phyloP scores from a whole-genome alignment of 2,329 filamentous ascomycete species.

The Aspergillus oerlinghausenensis region DNA sequence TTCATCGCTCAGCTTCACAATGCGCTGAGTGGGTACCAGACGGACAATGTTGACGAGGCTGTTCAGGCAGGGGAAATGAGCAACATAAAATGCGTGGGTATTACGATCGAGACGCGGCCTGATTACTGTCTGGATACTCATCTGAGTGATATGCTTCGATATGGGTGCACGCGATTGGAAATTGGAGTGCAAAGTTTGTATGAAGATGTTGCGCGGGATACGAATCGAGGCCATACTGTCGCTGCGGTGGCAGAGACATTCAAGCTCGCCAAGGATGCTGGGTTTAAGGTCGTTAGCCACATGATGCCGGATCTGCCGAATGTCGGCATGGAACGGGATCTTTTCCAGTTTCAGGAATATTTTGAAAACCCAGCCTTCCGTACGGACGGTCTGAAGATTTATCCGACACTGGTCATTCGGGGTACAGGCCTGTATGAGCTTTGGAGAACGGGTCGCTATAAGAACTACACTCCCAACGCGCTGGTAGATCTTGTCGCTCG shows the following conservation, averaged over 20 bases:
- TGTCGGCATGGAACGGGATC: slow-evolving; percentile 94
- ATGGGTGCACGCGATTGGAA: slow-evolving; percentile 91
- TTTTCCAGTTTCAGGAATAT: slow-evolving; percentile 96
- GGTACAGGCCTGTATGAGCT: slow-evolving; percentile 95
- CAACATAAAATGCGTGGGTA: slow-evolving; percentile 95
- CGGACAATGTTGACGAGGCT: slow-evolving; percentile 88
- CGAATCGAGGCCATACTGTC: slow-evolving; percentile 94
- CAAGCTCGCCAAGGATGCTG: slow-evolving; percentile 92
- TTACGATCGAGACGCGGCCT: slow-evolving; percentile 94
- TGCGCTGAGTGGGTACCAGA: slow-evolving; percentile 92
- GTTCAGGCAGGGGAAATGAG: slow-evolving; percentile 94
- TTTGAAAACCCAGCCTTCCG: slow-evolving; percentile 95
- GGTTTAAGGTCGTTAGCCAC: slow-evolving; percentile 97
- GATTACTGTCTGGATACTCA: slow-evolving; percentile 98
- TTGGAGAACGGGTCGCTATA: slow-evolving; percentile 94
- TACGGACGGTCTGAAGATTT: slow-evolving; percentile 96
- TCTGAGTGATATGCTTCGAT: slow-evolving; percentile 91
- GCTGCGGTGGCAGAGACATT: slow-evolving; percentile 95
- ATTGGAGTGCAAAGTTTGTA: slow-evolving; percentile 95
- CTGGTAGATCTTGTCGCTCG: slow-evolving; percentile 92
- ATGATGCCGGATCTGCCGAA: slow-evolving; percentile 99
- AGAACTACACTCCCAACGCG: slow-evolving; percentile 97
- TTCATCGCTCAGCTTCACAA: slow-evolving; percentile 97
- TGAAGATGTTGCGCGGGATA: slow-evolving; percentile 96
- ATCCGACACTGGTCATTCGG: slow-evolving; percentile 93